Conservation (phyloP, 768 basidiomycete species). For the Lactarius hengduanensis region DNA sequence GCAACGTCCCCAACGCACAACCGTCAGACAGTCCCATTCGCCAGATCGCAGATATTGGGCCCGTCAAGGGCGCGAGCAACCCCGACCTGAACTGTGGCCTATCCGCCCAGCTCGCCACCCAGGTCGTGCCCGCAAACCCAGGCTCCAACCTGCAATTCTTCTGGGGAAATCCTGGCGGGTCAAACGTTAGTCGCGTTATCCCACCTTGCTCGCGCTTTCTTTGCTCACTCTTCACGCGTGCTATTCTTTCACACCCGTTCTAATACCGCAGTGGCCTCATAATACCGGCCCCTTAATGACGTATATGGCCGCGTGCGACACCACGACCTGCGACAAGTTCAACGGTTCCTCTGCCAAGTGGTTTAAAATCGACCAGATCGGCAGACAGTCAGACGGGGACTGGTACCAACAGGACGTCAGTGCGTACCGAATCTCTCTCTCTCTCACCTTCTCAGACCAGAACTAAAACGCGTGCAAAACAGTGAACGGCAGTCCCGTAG, state of each 20-base stretch:
- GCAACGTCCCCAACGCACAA: constrained; percentile 21
- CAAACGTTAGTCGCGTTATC: constrained; percentile 30
- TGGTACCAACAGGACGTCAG: constrained; percentile 37
- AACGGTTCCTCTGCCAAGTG: constrained; percentile 59
- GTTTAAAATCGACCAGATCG: constrained; percentile 57
- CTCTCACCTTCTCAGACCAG: not conserved
- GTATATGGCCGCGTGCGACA: constrained; percentile 64
- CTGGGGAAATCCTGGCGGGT: constrained; percentile 48
- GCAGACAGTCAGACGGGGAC: constrained; percentile 30
- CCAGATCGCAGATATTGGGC: constrained; percentile 40
- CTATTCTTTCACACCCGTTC: not conserved
- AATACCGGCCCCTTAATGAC: constrained; percentile 71
- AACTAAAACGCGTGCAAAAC: not conserved
- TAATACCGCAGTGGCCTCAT: constrained; percentile 47
- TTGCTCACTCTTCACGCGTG: not conserved
- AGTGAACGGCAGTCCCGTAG: constrained; percentile 33
- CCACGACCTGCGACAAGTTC: constrained; percentile 57
- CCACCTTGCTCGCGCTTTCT: not conserved
- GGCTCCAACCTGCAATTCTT: constrained; percentile 51
- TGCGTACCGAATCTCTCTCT: constrained; percentile 24
- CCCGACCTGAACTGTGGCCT: constrained; percentile 56
- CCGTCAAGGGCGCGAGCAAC: constrained; percentile 55
- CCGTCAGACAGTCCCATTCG: constrained; percentile 37
- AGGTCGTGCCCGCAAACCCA: constrained; percentile 55
- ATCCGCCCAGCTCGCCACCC: constrained; percentile 45